Base-by-base conservation (phyloP, 129 eudicot species). In the Oenanthe sinensis region DNA sequence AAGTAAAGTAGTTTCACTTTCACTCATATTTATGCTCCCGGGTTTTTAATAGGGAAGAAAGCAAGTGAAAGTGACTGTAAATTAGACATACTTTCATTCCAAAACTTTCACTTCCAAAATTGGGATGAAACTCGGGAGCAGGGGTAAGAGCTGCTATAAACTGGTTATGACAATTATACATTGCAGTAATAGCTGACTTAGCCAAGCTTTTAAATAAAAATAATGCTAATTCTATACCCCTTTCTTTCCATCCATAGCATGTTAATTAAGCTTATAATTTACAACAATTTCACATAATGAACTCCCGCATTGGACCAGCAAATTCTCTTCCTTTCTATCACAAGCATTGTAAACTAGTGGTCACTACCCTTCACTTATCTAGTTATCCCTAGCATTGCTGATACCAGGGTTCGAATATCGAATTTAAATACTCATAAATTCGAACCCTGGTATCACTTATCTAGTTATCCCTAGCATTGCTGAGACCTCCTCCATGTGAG, bases 371-470 rank as follows among this genome's bases (percentile, higher is more conserved):
- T 58, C 65, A 58, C 65, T 58, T 58, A 58, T 58, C 30, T 22
- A 0, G 14, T 46, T 50, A 50, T 20, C 58, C 58, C 58, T 17
- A 22, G 28, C 63, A 55, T 9, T 58, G 36, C 36, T 33, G 36
- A 33, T 33, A 33, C 36, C 36, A 16, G 17, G 20, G 52, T 13
- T 48, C 3, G 15, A 46, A 46, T n/a, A n/a, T n/a, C n/a, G n/a
- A n/a, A n/a, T n/a, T n/a, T n/a, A n/a, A n/a, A n/a, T n/a, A n/a
- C n/a, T n/a, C n/a, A n/a, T n/a, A n/a, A n/a, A n/a, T n/a, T n/a
- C n/a, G n/a, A n/a, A 58, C 65, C 26, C 65, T 58, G n/a, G n/a
- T n/a, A n/a, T 58, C 65, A 58, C 65, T 58, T 58, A 58, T 58
- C 30, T 22, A 0, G 14, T 46, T 50, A 50, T 20, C 58, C 58